These are phyloP conservation scores for Nitzschia putrida DNA, from an alignment of 108 stramenopile genomes.

Conservation along the genomic window DNA sequence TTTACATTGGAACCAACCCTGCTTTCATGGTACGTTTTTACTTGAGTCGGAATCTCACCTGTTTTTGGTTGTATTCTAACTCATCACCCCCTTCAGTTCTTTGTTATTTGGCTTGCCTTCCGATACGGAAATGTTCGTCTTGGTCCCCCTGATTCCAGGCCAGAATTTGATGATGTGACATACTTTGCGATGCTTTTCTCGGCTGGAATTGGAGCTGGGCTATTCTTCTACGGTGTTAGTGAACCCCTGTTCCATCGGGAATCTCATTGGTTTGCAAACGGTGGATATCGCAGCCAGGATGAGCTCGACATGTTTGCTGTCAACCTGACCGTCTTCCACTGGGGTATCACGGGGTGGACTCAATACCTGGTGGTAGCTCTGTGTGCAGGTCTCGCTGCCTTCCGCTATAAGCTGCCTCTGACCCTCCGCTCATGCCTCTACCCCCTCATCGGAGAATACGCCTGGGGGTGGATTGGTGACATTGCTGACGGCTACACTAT, in stretches of 20 bases:
- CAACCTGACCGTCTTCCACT: constrained; percentile 60
- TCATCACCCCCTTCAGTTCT: constrained; percentile 25
- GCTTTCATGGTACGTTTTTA: constrained; percentile 16
- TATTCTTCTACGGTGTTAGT: constrained; percentile 30
- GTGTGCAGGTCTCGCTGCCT: constrained; percentile 46
- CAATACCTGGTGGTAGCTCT: constrained; percentile 56
- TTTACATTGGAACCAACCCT: constrained; percentile 45
- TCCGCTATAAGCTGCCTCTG: constrained; percentile 48
- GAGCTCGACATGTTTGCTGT: constrained; percentile 57
- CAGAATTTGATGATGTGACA: constrained; percentile 51
- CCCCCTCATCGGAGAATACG: constrained; percentile 59
- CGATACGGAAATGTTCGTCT: constrained; percentile 57
- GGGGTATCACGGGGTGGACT: constrained; percentile 67
- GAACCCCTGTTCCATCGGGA: constrained; percentile 60
- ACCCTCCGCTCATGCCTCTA: constrained; percentile 62
- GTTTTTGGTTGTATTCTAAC: not conserved
- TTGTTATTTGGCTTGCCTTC: constrained; percentile 45
- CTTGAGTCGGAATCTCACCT: not conserved
- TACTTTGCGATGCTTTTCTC: constrained; percentile 71
- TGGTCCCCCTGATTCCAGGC: constrained; percentile 41
- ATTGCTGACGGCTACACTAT: constrained; percentile 59
- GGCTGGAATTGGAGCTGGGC: constrained; percentile 61
- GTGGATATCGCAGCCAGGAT: constrained; percentile 55
- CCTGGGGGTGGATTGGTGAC: constrained; percentile 71
- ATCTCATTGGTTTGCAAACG: constrained; percentile 30